These are phyloP conservation scores for Beauveria sp. DNA, from an alignment of 2,329 filamentous ascomycete species.

Conservation along the genomic window DNA sequence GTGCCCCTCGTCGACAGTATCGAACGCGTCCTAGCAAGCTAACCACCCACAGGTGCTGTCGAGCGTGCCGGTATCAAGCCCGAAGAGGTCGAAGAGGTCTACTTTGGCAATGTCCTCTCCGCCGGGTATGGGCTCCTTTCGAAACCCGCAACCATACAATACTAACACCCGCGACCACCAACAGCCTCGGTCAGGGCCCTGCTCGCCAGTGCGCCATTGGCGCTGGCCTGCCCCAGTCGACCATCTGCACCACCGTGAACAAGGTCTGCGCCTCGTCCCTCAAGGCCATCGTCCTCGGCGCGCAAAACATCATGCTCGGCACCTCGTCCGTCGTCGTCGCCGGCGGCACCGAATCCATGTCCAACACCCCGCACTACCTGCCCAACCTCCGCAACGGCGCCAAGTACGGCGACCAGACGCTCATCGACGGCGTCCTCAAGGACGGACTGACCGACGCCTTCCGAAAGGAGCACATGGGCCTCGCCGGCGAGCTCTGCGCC, in stretches of 20 bases:
- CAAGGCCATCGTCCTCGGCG: slow-evolving; percentile 90
- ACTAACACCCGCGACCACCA: slow-evolving; percentile 1
- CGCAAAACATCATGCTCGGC: slow-evolving; percentile 95
- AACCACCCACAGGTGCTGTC: slow-evolving; percentile 54
- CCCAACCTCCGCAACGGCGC: slow-evolving; percentile 76
- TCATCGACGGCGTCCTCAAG: slow-evolving; percentile 88
- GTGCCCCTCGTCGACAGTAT: background rate
- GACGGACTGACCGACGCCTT: slow-evolving; percentile 94
- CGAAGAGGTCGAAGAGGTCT: slow-evolving; percentile 88
- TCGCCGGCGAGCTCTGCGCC: slow-evolving; percentile 87
- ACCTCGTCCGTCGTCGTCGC: slow-evolving; percentile 90
- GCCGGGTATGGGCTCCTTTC: slow-evolving; percentile 62
- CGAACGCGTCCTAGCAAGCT: slow-evolving; percentile 7
- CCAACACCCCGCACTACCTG: slow-evolving; percentile 93
- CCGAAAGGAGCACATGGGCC: slow-evolving; percentile 94
- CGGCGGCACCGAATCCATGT: slow-evolving; percentile 97
- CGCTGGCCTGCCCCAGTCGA: slow-evolving; percentile 73
- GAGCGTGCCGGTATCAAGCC: slow-evolving; percentile 83
- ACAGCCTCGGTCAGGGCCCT: slow-evolving; percentile 88
- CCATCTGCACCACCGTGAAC: slow-evolving; percentile 90
- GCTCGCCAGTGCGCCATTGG: slow-evolving; percentile 88
- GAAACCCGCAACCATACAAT: background rate
- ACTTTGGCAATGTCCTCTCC: slow-evolving; percentile 96
- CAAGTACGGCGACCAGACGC: slow-evolving; percentile 86
- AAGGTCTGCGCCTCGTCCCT: slow-evolving; percentile 96